Conservation (phyloP, 75 land plant genomes). For the Ceratopteris richardii region DNA sequence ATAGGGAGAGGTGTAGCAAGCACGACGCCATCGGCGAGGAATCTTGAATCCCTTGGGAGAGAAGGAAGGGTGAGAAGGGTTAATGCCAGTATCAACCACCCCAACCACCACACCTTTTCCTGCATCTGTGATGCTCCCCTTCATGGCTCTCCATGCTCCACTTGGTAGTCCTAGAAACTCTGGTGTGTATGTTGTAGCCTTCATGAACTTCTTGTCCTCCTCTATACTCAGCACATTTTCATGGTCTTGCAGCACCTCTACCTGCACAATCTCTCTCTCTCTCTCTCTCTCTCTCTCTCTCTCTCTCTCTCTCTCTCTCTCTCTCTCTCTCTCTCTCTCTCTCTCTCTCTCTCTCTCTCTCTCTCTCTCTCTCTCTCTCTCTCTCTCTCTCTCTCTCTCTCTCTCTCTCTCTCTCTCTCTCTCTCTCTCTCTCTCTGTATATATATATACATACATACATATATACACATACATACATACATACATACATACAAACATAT, state of each 20-base stretch:
- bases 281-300: conserved; percentile 1
- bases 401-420: too few relatives aligned
- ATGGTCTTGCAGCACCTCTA: conserved; percentile 18
- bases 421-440: too few relatives aligned
- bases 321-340: too few relatives aligned
- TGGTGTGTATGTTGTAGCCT: conserved; percentile 63
- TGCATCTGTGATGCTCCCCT: conserved; percentile 21
- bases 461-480: too few relatives aligned
- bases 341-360: too few relatives aligned
- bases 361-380: too few relatives aligned
- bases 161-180: conserved; percentile 44
- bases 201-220: conserved; percentile 19
- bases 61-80: conserved; percentile 26
- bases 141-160: conserved; percentile 43
- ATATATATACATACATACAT: too few relatives aligned
- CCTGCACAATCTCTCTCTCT: conserved; percentile 16
- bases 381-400: too few relatives aligned
- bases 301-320: too few relatives aligned
- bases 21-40: conserved; percentile 13
- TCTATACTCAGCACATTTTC: conserved; percentile 16
- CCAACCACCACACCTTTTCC: conserved; percentile 30
- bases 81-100: conserved; percentile 31
- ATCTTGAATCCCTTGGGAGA: conserved; percentile 1
- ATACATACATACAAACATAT: too few relatives aligned
- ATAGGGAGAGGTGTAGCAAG: conserved; percentile 11